Evolutionary conservation across 106 monocot species (phyloP).

Genomic region (Dioscorea dumetorum): DNA sequence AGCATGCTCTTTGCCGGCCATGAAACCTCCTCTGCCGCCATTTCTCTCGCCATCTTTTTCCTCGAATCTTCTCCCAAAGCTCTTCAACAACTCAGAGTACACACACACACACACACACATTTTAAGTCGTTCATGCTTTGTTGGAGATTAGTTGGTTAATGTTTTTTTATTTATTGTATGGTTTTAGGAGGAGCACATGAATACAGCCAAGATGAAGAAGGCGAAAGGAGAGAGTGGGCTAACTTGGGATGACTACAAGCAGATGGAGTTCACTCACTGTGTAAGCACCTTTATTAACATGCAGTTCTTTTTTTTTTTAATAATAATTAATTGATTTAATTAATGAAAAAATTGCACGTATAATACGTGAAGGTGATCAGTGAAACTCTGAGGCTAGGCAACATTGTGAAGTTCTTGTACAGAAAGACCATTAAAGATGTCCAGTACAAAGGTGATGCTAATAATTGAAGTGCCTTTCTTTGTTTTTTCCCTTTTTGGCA

Average conservation of each 20-base stretch:
- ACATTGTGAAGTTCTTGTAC: slow-evolving; percentile 15
- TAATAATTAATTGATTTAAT: too few species aligned
- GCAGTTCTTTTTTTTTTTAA: too few species aligned
- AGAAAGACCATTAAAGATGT: slow-evolving; percentile 11
- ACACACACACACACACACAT: neutral
- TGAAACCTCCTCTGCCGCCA: slow-evolving; percentile 44
- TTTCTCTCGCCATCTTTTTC: slow-evolving; percentile 40
- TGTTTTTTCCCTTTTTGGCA: too few species aligned
- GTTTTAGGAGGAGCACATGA: neutral
- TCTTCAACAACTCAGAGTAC: slow-evolving; percentile 26
- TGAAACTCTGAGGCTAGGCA: slow-evolving; percentile 14
- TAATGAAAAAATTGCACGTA: too few species aligned
- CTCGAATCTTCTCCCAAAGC: slow-evolving; percentile 29
- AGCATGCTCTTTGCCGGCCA: slow-evolving; percentile 63
- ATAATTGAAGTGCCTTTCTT: too few species aligned
- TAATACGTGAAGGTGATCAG: slow-evolving; percentile 5
- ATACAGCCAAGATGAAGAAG: slow-evolving; percentile 2
- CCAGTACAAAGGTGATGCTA: slow-evolving; percentile 7
- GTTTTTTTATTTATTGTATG: neutral
- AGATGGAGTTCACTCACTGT: slow-evolving; percentile 15
- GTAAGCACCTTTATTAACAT: neutral
- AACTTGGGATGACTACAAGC: slow-evolving; percentile 16
- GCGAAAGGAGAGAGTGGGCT: neutral
- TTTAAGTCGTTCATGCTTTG: neutral
- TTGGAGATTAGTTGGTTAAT: neutral